Evolutionary conservation across 192 early-diverging fungal genomes (phyloP), one percentile per base, ranked within the genome.

Genomic region (Dispira parvispora): DNA sequence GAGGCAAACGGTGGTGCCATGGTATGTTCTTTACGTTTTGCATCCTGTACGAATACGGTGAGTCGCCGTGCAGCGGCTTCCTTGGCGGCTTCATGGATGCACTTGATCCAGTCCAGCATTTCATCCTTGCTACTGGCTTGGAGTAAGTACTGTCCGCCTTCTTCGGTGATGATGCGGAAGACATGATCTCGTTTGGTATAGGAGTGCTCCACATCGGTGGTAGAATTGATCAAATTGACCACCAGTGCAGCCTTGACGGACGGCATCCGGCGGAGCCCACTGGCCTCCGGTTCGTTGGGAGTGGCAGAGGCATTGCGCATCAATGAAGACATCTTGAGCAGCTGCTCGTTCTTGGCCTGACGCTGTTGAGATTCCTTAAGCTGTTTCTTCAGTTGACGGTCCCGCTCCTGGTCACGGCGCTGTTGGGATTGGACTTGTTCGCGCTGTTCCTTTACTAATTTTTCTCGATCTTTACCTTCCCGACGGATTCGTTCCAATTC

Each of bases 81-180:
- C 3, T 79, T 81, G 5, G 84, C 83, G 8, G 85, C 81, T 50
- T 81, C 80, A 46, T 81, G 82, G 67, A 88, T 79, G 2, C 75
- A 66, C 8, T 66, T 62, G 50, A 88, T 83, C 87, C 87, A 88
- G 63, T 78, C 81, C 27, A 84, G 69, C 87, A 88, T 86, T 49
- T 86, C 81, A 0, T 83, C 81, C 27, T 67, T 62, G 44, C 80
- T 81, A 1, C 80, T 67, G 11, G 81, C 84, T 71, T 86, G 84
- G 43, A 88, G 71, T 45, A 88, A 52, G 27, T 84, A 88, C 73
- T 86, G 84, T 0, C 80, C 87, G 12, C 87, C 87, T 75, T 88
- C 87, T 56, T 88, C 87, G 6, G 82, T 88, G 43, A 85, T 78
- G 62, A 88, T 78, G 23, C 84, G 84, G 68, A 88, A 88, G n/a